Evolutionary conservation across 345 rosid species (phyloP).

Genomic region (Boechera divaricarpa): DNA sequence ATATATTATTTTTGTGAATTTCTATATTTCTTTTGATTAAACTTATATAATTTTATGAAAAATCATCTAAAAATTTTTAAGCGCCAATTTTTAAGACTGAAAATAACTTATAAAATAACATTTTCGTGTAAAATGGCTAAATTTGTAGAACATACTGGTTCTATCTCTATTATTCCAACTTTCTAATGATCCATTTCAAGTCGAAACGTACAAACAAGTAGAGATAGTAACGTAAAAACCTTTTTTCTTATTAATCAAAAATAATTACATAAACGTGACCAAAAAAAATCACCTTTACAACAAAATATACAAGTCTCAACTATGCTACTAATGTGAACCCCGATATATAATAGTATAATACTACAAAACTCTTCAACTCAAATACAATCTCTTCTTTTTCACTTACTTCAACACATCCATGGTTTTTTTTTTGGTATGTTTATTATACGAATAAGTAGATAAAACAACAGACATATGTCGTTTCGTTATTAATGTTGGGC

Average conservation of each 20-base stretch:
- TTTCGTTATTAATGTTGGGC: slow-evolving; percentile 27
- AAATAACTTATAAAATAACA: no score
- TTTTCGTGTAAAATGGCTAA: neutral
- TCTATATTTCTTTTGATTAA: no score
- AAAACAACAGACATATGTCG: slow-evolving; percentile 25
- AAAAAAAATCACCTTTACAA: neutral
- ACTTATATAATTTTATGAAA: no score
- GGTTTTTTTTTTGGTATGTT: neutral
- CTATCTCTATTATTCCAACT: neutral
- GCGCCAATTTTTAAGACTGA: no score
- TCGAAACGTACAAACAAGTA: neutral
- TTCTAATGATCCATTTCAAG: neutral
- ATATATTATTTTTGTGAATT: no score
- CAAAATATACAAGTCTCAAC: neutral
- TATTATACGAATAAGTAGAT: neutral
- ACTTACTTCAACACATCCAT: neutral
- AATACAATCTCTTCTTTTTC: neutral
- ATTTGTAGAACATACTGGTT: neutral
- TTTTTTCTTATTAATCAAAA: neutral
- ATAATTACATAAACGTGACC: neutral
- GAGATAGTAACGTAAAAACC: neutral
- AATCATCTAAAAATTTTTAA: no score
- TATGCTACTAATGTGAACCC: no score
- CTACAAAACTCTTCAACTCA: neutral
- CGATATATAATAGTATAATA: no score